Evolutionary conservation across 345 rosid genomes (phyloP).

Genomic region (Camelina neglecta): DNA sequence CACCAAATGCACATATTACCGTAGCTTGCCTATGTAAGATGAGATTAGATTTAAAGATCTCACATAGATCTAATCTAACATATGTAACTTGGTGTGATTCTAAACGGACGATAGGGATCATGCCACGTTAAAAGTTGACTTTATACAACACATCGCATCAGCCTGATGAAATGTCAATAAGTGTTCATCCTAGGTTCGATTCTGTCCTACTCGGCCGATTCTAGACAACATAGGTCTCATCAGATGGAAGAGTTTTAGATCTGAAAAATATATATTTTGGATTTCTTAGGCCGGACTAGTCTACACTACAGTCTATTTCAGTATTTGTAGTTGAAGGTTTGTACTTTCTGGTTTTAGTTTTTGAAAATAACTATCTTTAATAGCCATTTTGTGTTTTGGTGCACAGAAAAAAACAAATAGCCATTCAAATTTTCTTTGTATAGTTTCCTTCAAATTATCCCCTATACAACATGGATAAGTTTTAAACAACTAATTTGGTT

Average conservation of each 20-base stretch:
- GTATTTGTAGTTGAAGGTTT: too few relatives aligned
- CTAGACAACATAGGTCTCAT: slow-evolving; percentile 17
- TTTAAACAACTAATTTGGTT: neutral
- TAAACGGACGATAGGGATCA: slow-evolving; percentile 11
- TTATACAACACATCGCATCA: slow-evolving; percentile 34
- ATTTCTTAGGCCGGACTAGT: slow-evolving; percentile 11
- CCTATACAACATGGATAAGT: neutral
- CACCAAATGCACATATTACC: neutral
- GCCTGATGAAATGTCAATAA: slow-evolving; percentile 34
- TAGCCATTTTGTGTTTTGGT: too few relatives aligned
- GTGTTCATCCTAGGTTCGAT: neutral
- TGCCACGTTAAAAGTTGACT: slow-evolving; percentile 27
- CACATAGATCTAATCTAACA: neutral
- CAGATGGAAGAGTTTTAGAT: slow-evolving; percentile 10
- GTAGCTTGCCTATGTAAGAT: slow-evolving; percentile 20
- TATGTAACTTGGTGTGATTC: neutral
- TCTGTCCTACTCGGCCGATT: slow-evolving; percentile 34
- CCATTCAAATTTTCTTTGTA: too few relatives aligned
- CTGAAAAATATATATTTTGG: neutral
- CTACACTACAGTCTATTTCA: neutral
- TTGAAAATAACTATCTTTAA: too few relatives aligned
- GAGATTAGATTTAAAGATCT: slow-evolving; percentile 10
- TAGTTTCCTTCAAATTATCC: too few relatives aligned
- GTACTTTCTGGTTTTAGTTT: too few relatives aligned
- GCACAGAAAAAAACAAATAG: too few relatives aligned